phyloP scores from a whole-genome alignment of 352 stramenopile genomes.

The Elongisporangium anandrum region DNA sequence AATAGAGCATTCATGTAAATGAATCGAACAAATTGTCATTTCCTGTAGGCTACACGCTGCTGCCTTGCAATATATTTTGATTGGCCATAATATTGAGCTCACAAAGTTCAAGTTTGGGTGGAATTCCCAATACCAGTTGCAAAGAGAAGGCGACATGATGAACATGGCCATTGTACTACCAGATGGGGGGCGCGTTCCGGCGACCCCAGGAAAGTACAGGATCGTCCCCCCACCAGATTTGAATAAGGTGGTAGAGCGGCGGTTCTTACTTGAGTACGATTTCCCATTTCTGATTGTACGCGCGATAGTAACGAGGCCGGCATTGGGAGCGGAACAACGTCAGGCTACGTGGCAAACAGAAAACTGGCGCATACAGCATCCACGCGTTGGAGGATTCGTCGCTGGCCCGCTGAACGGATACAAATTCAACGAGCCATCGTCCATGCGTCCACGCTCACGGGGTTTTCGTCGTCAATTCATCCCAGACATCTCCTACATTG shows the following conservation, averaged over 20 bases:
- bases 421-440: neutral
- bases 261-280: conserved; percentile 16
- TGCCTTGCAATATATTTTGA: no score
- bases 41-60: no score
- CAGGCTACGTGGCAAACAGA: conserved; percentile 10
- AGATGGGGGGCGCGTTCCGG: conserved; percentile 1
- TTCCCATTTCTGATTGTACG: conserved; percentile 21
- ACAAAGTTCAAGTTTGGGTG: no score
- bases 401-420: neutral
- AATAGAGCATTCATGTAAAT: no score
- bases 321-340: neutral
- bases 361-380: no score
- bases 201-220: conserved; percentile 10
- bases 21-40: no score
- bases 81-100: no score
- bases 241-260: conserved; percentile 12
- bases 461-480: neutral
- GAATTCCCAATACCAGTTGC: no score
- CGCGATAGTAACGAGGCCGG: conserved; percentile 1
- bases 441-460: neutral
- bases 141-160: no score
- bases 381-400: neutral
- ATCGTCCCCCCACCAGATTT: conserved; percentile 14
- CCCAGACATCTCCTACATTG: neutral
- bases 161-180: neutral